Evolutionary conservation across 176 grass and related monocot species (phyloP), one percentile per base, ranked within the genome.

Genomic region (Saccharum spontaneum): DNA sequence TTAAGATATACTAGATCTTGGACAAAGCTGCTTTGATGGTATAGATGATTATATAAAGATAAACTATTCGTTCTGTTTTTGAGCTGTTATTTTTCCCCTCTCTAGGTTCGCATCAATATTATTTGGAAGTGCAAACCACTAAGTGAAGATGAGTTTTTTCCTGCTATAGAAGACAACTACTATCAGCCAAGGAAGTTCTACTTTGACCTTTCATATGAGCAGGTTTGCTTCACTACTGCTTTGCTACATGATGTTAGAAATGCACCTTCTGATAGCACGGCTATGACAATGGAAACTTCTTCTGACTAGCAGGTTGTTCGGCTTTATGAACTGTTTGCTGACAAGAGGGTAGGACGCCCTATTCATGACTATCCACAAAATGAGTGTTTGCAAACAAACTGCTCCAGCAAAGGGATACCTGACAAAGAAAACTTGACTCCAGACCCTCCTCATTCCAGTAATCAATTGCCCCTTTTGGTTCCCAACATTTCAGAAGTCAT

Each of bases 151-250:
- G 90, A 92, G 41, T 94, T 94, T 82, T 85, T 40, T 30, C 34
- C 66, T 84, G 92, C 90, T 30, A 94, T 94, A 66, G 38, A 78
- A 61, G 84, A 82, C 15, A 92, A 94, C 52, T 94, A 94, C 67
- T 94, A 88, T 34, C 52, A 5, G n/a, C 72, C 76, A 34, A 71
- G 13, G 7, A 94, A 92, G 81, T 94, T 94, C 78, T 89, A 90
- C 77, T 90, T 92, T 13, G 84, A 90, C 57, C 92, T 94, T 86
- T 91, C 87, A 43, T 61, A 60, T 39, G 36, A 88, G 33, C 90
- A 94, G 92, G 92, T 92, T 83, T 46, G 69, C 38, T 73, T 34
- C 57, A 57, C 30, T 69, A 38, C 61, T 48, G 37, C 59, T 87
- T 54, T 72, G 23, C 3, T 84, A 75, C 30, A 75, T 20, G 79